Evolutionary conservation across 2,329 filamentous ascomycete species (phyloP), one percentile per base, ranked within the genome.

Genomic region (Geoglossum cookeanum): DNA sequence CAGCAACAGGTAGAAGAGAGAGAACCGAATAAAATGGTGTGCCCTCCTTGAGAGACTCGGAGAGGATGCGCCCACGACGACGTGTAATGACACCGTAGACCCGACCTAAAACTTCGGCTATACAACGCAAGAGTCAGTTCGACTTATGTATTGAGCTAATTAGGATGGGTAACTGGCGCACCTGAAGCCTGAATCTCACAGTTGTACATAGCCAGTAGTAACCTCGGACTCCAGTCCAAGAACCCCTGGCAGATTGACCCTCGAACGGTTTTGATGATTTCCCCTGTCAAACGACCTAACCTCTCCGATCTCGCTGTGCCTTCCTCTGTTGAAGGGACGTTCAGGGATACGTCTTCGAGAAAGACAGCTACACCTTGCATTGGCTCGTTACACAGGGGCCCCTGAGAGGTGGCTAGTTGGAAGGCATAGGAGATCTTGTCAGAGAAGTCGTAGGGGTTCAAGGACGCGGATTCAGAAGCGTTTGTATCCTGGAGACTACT

Each of bases 71-170:
- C 30, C 92, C 92, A 37, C 90, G 84, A 4, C 92, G 86, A 1
- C 91, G 84, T 35, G 91, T 96, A n/a, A 98, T 82, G n/a, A 97
- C 91, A 63, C 87, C 87, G 75, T 98, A 98, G 37, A 97, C 92
- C 33, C 88, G 84, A 27, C 92, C 92, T 4, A 98, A 81, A 47
- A 97, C 92, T 70, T 97, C 92, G 64, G 90, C 82, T 81, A 64
- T 68, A 22, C 49, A 3, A 17, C 13, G 35, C 54, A 45, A n/a
- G 32, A 27, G 11, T 44, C 27, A 17, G 15, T 32, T 30, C 17
- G n/a, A 55, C 33, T 52, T 9, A 33, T 52, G n/a, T 4, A 30
- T 48, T 57, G 33, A 47, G 33, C 61, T 57, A 58, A 57, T 27
- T n/a, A 29, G 39, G 42, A 15, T n/a, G 11, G 7, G 4, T 44